These are phyloP conservation scores for Dalbergia cochinchinensis DNA, from an alignment of 306 rosid genomes.

Conservation along the genomic window DNA sequence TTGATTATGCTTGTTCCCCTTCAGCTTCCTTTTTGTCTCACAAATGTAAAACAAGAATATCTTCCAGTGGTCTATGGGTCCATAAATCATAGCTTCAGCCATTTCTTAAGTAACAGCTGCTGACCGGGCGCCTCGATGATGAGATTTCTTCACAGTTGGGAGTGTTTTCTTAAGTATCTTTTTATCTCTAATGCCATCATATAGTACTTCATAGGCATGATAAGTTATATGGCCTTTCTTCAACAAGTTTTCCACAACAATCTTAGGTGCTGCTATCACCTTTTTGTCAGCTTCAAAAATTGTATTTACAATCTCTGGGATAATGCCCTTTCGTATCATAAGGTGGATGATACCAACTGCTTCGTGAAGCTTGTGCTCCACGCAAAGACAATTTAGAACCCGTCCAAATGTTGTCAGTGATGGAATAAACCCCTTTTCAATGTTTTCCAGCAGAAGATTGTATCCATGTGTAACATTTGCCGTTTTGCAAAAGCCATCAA, in stretches of 20 bases:
- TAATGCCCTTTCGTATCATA: conserved; percentile 78
- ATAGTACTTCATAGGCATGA: conserved; percentile 76
- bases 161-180: conserved; percentile 59
- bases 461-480: conserved; percentile 72
- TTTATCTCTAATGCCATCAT: conserved; percentile 85
- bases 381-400: conserved; percentile 81
- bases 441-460: conserved; percentile 64
- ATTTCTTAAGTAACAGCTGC: conserved; percentile 42
- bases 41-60: not conserved
- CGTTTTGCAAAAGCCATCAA: conserved; percentile 82
- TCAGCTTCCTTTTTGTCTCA: not conserved
- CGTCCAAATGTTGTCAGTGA: conserved; percentile 75
- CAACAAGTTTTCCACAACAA: conserved; percentile 84
- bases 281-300: conserved; percentile 86
- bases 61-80: not conserved
- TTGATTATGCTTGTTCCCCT: not conserved
- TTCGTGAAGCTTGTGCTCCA: conserved; percentile 68
- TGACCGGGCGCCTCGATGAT: conserved; percentile 33
- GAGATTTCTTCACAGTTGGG: conserved; percentile 42
- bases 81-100: not conserved
- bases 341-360: conserved; percentile 80
- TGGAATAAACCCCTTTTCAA: conserved; percentile 72
- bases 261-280: conserved; percentile 89
- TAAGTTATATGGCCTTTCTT: conserved; percentile 85
- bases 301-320: conserved; percentile 78